A percentile compares a stretch with the other conserved stretches of the same genome.
Conservation (phyloP, 2,329 filamentous ascomycete genomes). For the Diaporthe batatas region DNA sequence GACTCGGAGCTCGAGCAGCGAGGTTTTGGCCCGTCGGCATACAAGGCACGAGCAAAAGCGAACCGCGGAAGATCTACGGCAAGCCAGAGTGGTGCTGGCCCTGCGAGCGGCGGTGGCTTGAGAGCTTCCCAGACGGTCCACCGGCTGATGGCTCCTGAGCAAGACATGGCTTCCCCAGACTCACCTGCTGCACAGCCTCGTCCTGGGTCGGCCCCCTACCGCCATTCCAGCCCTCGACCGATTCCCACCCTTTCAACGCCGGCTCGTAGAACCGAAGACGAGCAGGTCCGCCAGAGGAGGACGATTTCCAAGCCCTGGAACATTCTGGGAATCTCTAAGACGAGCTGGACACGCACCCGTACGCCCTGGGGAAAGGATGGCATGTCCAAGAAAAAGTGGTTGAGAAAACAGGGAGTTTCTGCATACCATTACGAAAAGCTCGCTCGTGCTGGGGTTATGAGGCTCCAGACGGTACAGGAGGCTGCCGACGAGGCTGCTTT, state of each 20-base stretch:
- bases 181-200: background rate
- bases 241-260: too few relatives aligned
- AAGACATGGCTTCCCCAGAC: background rate
- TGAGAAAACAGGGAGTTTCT: background rate
- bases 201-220: background rate
- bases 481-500: background rate
- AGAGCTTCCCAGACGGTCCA: background rate
- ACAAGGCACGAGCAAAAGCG: background rate
- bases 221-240: too few relatives aligned
- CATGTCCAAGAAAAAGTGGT: background rate
- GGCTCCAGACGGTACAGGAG: background rate
- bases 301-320: background rate
- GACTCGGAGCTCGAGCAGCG: slow-evolving; percentile 4
- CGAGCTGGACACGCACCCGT: background rate
- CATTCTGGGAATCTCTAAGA: background rate
- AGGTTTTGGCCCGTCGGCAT: background rate
- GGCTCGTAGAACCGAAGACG: too few relatives aligned
- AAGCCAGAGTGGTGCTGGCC: background rate
- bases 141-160: background rate
- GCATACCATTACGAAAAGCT: background rate
- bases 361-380: background rate
- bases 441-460: background rate
- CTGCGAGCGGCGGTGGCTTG: background rate
- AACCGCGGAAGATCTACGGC: background rate
- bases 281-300: background rate